Evolutionary conservation across 495 filamentous ascomycete species (phyloP).

Genomic region (Podospora conica): DNA sequence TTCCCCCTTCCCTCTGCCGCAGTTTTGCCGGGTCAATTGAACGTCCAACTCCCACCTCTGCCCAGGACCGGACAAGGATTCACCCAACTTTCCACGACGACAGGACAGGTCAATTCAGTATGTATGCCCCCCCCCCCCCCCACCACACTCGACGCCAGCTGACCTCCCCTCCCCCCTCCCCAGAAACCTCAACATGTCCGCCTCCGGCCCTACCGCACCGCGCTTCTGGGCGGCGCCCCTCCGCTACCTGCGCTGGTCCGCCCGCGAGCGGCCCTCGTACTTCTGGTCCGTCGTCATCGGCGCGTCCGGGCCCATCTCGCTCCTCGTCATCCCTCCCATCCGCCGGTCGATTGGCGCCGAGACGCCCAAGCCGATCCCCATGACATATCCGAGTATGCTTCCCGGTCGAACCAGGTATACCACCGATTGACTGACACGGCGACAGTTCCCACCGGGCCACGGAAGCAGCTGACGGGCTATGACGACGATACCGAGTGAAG

Average conservation of each 20-base stretch:
- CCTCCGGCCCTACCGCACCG: conserved; percentile 51
- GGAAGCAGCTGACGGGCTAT: conserved; percentile 66
- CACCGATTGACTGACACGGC: conserved; percentile 24
- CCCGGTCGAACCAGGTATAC: background rate
- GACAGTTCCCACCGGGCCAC: conserved; percentile 68
- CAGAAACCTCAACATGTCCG: conserved; percentile 46
- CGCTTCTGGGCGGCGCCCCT: conserved; percentile 77
- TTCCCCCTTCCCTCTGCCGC: conserved; percentile 9
- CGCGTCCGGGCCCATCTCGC: conserved; percentile 58
- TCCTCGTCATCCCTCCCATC: conserved; percentile 64
- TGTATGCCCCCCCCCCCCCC: background rate
- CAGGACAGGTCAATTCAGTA: conserved; percentile 9
- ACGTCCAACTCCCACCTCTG: background rate
- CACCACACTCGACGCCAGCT: background rate
- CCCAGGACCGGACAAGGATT: too few species aligned
- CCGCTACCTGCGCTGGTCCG: conserved; percentile 79
- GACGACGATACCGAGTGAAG: conserved; percentile 52
- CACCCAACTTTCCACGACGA: background rate
- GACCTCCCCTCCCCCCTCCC: background rate
- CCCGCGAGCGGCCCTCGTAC: conserved; percentile 77
- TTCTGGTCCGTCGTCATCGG: conserved; percentile 79
- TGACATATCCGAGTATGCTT: conserved; percentile 85
- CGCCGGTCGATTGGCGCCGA: conserved; percentile 63
- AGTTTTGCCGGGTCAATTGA: conserved; percentile 16
- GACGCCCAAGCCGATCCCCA: conserved; percentile 62